phyloP scores from a whole-genome alignment of 176 grass and related monocot species.

The Hyparrhenia diplandra region DNA sequence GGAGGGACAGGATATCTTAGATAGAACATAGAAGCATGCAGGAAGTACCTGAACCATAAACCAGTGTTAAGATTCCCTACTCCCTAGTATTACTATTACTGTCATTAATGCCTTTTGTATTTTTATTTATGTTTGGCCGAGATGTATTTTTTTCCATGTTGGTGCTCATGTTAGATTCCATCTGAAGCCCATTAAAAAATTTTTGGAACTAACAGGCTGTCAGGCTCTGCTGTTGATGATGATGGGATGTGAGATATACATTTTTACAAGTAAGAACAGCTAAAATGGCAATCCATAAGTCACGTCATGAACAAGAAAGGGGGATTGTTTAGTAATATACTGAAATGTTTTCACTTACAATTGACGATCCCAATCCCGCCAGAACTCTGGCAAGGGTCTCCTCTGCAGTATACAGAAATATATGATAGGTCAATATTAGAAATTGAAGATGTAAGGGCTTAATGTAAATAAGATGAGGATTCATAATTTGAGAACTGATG shows the following conservation, averaged over 20 bases:
- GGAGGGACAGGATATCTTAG: background rate
- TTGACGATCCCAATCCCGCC: constrained; percentile 87
- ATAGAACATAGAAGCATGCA: background rate
- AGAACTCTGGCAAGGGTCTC: constrained; percentile 90
- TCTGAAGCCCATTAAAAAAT: background rate
- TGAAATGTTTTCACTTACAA: constrained; percentile 69
- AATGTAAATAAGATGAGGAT: background rate
- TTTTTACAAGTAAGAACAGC: background rate
- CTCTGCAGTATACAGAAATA: constrained; percentile 52
- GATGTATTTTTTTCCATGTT: background rate
- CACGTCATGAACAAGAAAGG: background rate
- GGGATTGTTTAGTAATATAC: background rate
- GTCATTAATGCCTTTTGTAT: background rate
- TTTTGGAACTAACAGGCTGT: background rate
- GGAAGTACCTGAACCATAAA: background rate
- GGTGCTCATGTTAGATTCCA: no score
- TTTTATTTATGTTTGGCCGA: background rate
- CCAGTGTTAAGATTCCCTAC: background rate
- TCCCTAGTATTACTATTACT: background rate
- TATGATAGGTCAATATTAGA: constrained; percentile 5
- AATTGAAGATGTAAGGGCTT: background rate
- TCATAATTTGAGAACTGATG: background rate
- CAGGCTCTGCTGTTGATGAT: background rate
- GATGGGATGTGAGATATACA: background rate
- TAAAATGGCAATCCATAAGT: background rate